Evolutionary conservation across 805 yeast species (phyloP).

Genomic region (Kuraishia borneana): DNA sequence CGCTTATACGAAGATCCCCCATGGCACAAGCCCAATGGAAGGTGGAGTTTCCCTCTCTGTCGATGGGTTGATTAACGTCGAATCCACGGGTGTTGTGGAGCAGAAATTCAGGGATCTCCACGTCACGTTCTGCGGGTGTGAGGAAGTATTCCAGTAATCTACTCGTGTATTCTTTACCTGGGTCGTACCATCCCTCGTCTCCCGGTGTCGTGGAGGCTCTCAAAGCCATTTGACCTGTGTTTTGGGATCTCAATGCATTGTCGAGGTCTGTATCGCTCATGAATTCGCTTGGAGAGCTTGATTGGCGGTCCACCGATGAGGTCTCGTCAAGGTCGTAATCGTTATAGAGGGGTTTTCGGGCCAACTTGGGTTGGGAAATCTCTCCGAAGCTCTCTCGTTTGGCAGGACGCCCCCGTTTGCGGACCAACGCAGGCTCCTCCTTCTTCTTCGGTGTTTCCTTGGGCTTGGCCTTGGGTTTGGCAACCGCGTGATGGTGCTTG

Average conservation of each 20-base stretch:
- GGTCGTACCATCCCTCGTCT: conserved; percentile 6
- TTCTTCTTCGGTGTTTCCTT: conserved; percentile 10
- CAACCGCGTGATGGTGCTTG: conserved; percentile 55
- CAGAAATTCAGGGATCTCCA: conserved; percentile 50
- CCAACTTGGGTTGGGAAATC: not conserved
- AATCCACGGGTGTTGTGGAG: conserved; percentile 54
- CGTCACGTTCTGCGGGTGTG: conserved; percentile 39
- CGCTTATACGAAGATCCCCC: conserved; percentile 74
- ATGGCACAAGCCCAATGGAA: conserved; percentile 98
- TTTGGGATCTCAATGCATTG: conserved; percentile 21
- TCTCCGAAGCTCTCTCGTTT: not conserved
- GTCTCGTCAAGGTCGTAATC: conserved; percentile 4
- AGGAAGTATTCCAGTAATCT: conserved; percentile 41
- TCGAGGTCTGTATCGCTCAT: conserved; percentile 42
- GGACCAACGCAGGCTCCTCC: conserved; percentile 13
- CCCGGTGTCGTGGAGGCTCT: conserved; percentile 1
- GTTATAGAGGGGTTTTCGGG: not conserved
- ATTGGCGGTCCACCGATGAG: conserved; percentile 7
- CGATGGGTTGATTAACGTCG: conserved; percentile 70
- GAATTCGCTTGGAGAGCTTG: conserved; percentile 43
- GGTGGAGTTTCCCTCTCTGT: conserved; percentile 89
- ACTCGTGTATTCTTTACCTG: conserved; percentile 30
- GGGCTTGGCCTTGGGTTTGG: conserved; percentile 19
- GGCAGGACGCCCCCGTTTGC: conserved; percentile 2
- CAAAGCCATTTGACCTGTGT: conserved; percentile 2